Evolutionary conservation across 169 alveolate genomes (phyloP).

Genomic region (Besnoitia besnoiti): DNA sequence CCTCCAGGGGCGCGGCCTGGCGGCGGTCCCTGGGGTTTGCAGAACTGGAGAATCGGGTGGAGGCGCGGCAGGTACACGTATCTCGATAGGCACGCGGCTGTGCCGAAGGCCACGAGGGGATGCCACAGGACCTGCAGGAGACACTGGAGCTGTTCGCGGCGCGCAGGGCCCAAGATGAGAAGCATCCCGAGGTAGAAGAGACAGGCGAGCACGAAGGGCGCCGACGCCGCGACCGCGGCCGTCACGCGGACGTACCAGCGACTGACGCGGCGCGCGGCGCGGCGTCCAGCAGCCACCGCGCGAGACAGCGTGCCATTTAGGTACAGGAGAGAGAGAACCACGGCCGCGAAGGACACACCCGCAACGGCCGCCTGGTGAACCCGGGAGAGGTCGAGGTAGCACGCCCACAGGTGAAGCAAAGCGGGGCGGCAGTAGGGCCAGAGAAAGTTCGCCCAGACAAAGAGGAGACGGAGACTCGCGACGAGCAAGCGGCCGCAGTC

Average conservation of each 20-base stretch:
- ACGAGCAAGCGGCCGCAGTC: background rate
- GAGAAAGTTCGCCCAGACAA: background rate
- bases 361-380: background rate
- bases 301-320: background rate
- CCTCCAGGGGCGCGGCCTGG: background rate
- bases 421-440: conserved; percentile 14
- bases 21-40: background rate
- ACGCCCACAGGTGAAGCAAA: background rate
- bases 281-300: background rate
- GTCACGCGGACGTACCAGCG: background rate
- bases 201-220: conserved; percentile 1
- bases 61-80: conserved; percentile 14
- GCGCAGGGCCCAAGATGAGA: background rate
- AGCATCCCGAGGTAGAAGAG: background rate
- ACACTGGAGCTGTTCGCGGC: background rate
- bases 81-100: background rate
- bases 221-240: background rate
- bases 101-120: background rate
- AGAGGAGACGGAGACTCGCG: background rate
- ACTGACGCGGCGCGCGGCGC: background rate
- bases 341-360: background rate
- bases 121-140: background rate
- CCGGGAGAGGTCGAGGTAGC: background rate
- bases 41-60: background rate
- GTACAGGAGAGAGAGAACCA: background rate